These are phyloP conservation scores for Ramularia endophylla DNA, from an alignment of 2,329 filamentous ascomycete genomes.

Conservation along the genomic window DNA sequence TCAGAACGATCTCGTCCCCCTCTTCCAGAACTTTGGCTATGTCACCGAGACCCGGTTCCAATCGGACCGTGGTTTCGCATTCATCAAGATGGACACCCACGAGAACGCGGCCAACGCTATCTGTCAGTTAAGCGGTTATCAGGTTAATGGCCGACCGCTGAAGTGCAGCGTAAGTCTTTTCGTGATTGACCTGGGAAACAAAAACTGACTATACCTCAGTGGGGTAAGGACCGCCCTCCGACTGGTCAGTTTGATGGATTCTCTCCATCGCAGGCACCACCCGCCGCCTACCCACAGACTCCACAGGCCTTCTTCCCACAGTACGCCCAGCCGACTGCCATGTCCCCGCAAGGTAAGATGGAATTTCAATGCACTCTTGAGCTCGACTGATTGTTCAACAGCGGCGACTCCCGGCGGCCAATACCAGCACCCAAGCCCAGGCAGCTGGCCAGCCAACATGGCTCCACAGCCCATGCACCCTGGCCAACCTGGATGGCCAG, in stretches of 20 bases:
- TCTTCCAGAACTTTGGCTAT: conserved; percentile 98
- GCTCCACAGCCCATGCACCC: conserved; percentile 19
- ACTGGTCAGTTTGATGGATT: conserved; percentile 70
- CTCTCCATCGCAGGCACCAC: conserved; percentile 70
- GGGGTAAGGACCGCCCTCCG: conserved; percentile 97
- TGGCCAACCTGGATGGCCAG: conserved; percentile 36
- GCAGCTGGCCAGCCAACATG: conserved; percentile 52
- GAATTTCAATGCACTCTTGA: conserved; percentile 2
- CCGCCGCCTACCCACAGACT: conserved; percentile 61
- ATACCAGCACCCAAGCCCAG: conserved; percentile 58
- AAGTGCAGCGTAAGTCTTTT: conserved; percentile 88
- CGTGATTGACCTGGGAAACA: conserved; percentile 3
- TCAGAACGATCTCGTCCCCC: conserved; percentile 90
- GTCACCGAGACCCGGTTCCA: conserved; percentile 98
- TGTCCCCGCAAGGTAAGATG: conserved; percentile 46
- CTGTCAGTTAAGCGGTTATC: conserved; percentile 95
- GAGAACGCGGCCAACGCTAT: conserved; percentile 99
- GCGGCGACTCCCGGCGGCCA: conserved; percentile 50
- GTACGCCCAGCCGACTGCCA: conserved; percentile 68
- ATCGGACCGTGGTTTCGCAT: conserved; percentile 94
- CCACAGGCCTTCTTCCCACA: conserved; percentile 81
- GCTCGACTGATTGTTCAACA: conserved; percentile 2
- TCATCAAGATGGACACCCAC: conserved; percentile 98
- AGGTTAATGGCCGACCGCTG: conserved; percentile 90
- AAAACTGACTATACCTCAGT: conserved; percentile 52